Evolutionary conservation across 2,329 filamentous ascomycete genomes (phyloP), one percentile per base, ranked within the genome.

Genomic region (Arthrocladium fulminans): DNA sequence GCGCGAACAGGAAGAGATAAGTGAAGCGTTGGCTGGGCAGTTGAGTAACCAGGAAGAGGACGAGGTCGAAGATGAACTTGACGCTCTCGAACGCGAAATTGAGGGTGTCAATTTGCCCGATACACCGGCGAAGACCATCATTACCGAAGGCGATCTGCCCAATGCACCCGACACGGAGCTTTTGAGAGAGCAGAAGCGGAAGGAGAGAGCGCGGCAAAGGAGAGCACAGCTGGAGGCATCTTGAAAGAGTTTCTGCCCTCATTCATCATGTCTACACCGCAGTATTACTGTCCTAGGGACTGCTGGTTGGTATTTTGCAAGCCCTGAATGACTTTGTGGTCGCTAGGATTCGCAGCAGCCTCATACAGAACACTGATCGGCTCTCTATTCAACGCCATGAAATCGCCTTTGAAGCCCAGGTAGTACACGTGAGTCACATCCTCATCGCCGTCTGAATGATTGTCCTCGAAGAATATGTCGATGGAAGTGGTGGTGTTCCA

Each of bases 21-120:
- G 84, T 68, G 87, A 94, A 43, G 86, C 96, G 77, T 79, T 98
- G 2, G 86, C 83, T 27, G 86, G 86, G 10, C 81, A 83, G 59
- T 89, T 98, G 72, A 87, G 88, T 12, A 92, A 88, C 61, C 85
- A 94, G 60, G 92, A 98, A 67, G 92, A 98, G 66, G 90, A 97
- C 62, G 92, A 96, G 61, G 92, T 98, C 27, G 92, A 98, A 64
- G 89, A 96, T 61, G 92, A 98, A 69, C 73, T 98, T 45, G 87
- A 86, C 48, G 83, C 82, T 1, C 74, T 98, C 55, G 85, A 89
- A 65, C 73, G 73, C 34, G 81, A 89, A 61, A 65, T 80, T 24
- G 55, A 59, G 20, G 64, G 63, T 6, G 57, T 64, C 4, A 58
- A 61, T 22, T 54, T 72, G 20, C 69, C 70, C 2, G 52, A 56